Evolutionary conservation across 192 early-diverging fungal species (phyloP).

Genomic region (Rhizophagus sp.): DNA sequence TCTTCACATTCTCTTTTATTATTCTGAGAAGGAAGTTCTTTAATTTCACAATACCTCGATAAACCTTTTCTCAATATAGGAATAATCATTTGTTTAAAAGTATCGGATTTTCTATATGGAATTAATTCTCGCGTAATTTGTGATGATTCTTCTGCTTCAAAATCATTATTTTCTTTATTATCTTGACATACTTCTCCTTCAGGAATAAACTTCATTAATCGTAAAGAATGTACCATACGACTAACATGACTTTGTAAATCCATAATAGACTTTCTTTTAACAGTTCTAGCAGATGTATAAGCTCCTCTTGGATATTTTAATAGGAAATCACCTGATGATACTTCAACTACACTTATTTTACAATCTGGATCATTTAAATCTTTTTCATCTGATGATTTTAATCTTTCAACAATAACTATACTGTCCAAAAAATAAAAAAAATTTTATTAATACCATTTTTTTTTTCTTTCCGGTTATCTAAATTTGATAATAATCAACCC

Average conservation of each 20-base stretch:
- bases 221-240: slow-evolving; percentile 52
- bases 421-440: slow-evolving; percentile 7
- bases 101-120: slow-evolving; percentile 36
- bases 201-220: slow-evolving; percentile 44
- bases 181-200: neutral
- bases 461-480: too few species aligned
- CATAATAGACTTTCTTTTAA: slow-evolving; percentile 50
- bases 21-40: slow-evolving; percentile 14
- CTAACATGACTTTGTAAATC: slow-evolving; percentile 56
- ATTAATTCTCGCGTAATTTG: slow-evolving; percentile 33
- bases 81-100: slow-evolving; percentile 35
- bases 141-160: slow-evolving; percentile 16
- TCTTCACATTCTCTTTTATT: slow-evolving; percentile 20
- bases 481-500: too few species aligned
- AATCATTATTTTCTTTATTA: neutral
- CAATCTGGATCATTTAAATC: neutral
- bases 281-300: slow-evolving; percentile 67
- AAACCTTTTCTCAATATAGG: slow-evolving; percentile 49
- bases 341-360: neutral
- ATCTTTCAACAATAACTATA: neutral
- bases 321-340: neutral
- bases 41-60: slow-evolving; percentile 47
- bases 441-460: neutral
- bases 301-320: slow-evolving; percentile 36
- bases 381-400: neutral